phyloP scores from a whole-genome alignment of 2,329 filamentous ascomycete genomes.

The Sarocladium brachiariae region DNA sequence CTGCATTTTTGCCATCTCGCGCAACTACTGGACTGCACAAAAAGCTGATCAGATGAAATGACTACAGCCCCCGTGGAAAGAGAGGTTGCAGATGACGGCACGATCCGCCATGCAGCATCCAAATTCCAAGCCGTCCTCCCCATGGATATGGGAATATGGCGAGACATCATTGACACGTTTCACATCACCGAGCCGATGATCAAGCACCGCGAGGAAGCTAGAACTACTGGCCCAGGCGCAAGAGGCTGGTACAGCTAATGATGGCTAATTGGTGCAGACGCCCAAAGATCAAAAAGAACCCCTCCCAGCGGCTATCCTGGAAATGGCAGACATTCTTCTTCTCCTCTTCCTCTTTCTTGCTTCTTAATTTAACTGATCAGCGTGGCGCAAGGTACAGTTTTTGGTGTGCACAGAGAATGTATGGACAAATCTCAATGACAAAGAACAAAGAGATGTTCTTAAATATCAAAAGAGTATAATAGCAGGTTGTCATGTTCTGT shows the following conservation, averaged over 20 bases:
- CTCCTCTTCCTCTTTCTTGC: too few relatives aligned
- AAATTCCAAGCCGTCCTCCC: conserved; percentile 84
- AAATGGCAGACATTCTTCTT: too few relatives aligned
- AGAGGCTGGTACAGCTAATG: conserved; percentile 59
- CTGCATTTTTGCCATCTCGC: too few relatives aligned
- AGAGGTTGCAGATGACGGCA: conserved; percentile 40
- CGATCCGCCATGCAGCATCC: conserved; percentile 44
- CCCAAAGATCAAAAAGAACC: too few relatives aligned
- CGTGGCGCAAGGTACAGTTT: conserved; percentile 5
- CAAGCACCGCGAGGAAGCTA: conserved; percentile 63
- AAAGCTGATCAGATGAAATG: conserved; percentile 2
- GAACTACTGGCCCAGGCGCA: conserved; percentile 42
- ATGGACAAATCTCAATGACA: too few relatives aligned
- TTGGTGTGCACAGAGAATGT: too few relatives aligned
- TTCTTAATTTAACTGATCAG: conserved; percentile 6
- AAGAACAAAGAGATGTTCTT: conserved; percentile 3
- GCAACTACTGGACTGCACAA: not conserved
- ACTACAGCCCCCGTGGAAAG: conserved; percentile 27
- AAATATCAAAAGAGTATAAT: not conserved
- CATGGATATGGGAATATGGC: conserved; percentile 80
- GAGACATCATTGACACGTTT: conserved; percentile 67
- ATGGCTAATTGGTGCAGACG: too few relatives aligned
- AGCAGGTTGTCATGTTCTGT: too few relatives aligned
- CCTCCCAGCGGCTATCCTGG: not conserved
- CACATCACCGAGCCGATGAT: conserved; percentile 77